Percentiles rank a stretch among this genome's conserved stretches.
Evolutionary conservation across 2,329 filamentous ascomycete species (phyloP).

Genomic region (Alternaria sp.): DNA sequence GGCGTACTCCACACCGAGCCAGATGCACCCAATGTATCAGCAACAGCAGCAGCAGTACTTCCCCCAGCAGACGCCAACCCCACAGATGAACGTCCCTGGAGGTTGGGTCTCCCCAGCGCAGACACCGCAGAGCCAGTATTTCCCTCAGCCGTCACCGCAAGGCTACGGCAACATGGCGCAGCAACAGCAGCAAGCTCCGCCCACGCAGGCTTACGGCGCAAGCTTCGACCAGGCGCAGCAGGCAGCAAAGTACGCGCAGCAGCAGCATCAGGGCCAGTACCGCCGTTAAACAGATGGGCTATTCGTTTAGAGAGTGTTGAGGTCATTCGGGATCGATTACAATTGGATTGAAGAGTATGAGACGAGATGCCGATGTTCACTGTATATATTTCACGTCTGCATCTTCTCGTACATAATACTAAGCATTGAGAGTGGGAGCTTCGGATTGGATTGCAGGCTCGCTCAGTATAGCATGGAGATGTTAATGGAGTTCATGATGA

Average conservation of each 20-base stretch:
- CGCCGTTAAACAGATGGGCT: slow-evolving; percentile 2
- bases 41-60: slow-evolving; percentile 38
- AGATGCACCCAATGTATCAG: slow-evolving; percentile 37
- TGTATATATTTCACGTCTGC: slow-evolving; percentile 9
- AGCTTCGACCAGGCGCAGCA: slow-evolving; percentile 14
- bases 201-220: slow-evolving; percentile 12
- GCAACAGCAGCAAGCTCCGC: slow-evolving; percentile 7
- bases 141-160: slow-evolving; percentile 33
- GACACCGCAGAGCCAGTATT: slow-evolving; percentile 13
- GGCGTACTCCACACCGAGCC: slow-evolving; percentile 38
- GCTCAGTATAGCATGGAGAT: not conserved
- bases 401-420: slow-evolving; percentile 5
- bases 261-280: slow-evolving; percentile 9
- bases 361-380: slow-evolving; percentile 4
- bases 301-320: not conserved
- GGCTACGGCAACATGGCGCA: slow-evolving; percentile 30
- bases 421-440: not conserved
- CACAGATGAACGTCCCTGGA: slow-evolving; percentile 34
- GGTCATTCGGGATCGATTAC: not conserved
- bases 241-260: slow-evolving; percentile 6
- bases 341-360: not conserved
- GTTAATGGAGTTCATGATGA: not conserved
- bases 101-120: slow-evolving; percentile 34
- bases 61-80: slow-evolving; percentile 34
- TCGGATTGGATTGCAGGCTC: slow-evolving; percentile 1